Base-by-base conservation (phyloP, 257 asterid species). In the Penstemon newberryi region DNA sequence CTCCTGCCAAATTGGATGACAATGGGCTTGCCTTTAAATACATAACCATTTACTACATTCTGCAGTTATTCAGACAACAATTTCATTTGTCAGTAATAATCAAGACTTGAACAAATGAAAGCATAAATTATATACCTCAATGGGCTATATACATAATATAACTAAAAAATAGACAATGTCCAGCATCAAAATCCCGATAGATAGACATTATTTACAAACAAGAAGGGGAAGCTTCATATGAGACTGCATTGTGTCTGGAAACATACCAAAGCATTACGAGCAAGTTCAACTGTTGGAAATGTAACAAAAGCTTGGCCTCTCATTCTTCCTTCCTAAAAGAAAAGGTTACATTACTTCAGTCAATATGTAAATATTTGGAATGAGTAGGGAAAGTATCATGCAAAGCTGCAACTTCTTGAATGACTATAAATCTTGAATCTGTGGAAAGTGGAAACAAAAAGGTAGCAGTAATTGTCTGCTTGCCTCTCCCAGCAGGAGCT, bases 241-340 rank as follows among this genome's bases (percentile, higher is more conserved):
- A 60, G 52, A 55, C 40, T 47, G 36, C n/a, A 40, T 52, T 18
- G 5, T 13, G 66, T 9, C 43, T 40, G 46, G 63, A 56, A 79
- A 76, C 80, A 54, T 79, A 93, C 97, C 89, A 93, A 69, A 57
- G 97, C 97, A 78, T 80, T 82, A 47, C 71, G 89, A 72, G 99
- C 99, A 73, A 88, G 87, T 77, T 90, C 99, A 37, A 78, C 82
- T 0, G 96, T 79, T 10, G 97, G 96, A 80, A 93, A 90, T 38
- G 99, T 93, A 73, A 90, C 78, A 76, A 93, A 93, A 41, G 97
- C 97, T 86, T 90, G 99, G 51, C 96, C 99, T 72, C 95, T 88
- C 99, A 93, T 93, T 82, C 99, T 88, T 78, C 99, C 99, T 83
- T 93, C 99, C 99, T 93, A 72, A 19, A 75, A 40, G 6, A 6